Conservation (phyloP, 208 protist species). For the Dictyostelium gargantuum region DNA sequence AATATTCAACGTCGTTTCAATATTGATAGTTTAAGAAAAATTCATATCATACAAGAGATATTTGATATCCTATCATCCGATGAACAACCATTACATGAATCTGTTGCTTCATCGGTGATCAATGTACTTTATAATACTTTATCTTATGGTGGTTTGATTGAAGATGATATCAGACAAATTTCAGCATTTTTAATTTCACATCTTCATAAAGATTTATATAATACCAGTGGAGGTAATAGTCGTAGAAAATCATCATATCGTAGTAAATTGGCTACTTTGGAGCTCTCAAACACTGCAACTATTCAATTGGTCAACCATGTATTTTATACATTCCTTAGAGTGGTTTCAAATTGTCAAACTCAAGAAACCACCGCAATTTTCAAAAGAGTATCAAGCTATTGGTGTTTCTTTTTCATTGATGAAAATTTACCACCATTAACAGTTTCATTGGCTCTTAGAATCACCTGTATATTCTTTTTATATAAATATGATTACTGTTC, state of each 20-base stretch:
- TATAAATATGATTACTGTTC: conserved; percentile 22
- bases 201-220: neutral
- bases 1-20: conserved; percentile 31
- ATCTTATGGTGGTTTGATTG: neutral
- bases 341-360: neutral
- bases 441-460: neutral
- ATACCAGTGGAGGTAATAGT: too few relatives aligned
- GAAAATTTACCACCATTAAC: conserved; percentile 2
- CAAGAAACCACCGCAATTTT: conserved; percentile 16
- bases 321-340: conserved; percentile 10
- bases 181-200: conserved; percentile 7
- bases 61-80: neutral
- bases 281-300: neutral
- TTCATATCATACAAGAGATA: conserved; percentile 30
- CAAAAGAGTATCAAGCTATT: conserved; percentile 12
- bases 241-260: too few relatives aligned
- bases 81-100: neutral
- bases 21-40: conserved; percentile 11
- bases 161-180: conserved; percentile 25
- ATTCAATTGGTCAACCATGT: conserved; percentile 2
- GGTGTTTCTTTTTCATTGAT: conserved; percentile 56
- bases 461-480: conserved; percentile 3
- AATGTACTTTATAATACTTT: conserved; percentile 20
- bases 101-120: neutral
- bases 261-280: neutral